Percentiles rank a stretch among this genome's conserved stretches.
Evolutionary conservation across 202 grass and related monocot genomes (phyloP).

Genomic region (Schoenoplectus triqueter): DNA sequence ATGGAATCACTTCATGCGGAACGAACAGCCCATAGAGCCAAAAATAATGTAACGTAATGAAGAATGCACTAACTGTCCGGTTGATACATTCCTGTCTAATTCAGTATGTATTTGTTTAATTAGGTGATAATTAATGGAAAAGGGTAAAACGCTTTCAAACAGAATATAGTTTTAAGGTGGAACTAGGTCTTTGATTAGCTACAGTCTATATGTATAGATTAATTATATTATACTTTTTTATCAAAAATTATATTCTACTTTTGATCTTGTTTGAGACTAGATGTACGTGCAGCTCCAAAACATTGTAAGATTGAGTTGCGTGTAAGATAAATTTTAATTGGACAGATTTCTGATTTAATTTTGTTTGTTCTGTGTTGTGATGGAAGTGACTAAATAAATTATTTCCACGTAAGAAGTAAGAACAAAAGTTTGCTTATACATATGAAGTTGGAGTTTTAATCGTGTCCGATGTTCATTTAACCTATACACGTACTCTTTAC

Average conservation of each 20-base stretch:
- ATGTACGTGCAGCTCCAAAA: background rate
- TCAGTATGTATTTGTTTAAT: no score
- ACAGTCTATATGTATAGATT: background rate
- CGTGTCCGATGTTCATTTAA: background rate
- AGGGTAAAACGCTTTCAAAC: no score
- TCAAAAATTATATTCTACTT: background rate
- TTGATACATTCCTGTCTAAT: no score
- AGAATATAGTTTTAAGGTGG: background rate
- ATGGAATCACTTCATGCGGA: no score
- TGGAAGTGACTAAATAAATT: background rate
- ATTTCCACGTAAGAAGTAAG: background rate
- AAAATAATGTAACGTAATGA: no score
- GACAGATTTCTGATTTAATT: background rate
- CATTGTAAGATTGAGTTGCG: background rate
- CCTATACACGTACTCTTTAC: background rate
- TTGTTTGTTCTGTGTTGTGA: background rate
- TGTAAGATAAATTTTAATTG: background rate
- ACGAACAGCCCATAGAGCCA: no score
- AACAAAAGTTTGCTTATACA: background rate
- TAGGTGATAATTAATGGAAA: no score
- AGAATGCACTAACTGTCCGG: no score
- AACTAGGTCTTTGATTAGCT: background rate
- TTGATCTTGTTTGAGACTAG: background rate
- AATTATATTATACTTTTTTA: background rate
- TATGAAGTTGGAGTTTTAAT: background rate